phyloP scores from a whole-genome alignment of 2,329 filamentous ascomycete species.

The Beauveria pseudobassiana region DNA sequence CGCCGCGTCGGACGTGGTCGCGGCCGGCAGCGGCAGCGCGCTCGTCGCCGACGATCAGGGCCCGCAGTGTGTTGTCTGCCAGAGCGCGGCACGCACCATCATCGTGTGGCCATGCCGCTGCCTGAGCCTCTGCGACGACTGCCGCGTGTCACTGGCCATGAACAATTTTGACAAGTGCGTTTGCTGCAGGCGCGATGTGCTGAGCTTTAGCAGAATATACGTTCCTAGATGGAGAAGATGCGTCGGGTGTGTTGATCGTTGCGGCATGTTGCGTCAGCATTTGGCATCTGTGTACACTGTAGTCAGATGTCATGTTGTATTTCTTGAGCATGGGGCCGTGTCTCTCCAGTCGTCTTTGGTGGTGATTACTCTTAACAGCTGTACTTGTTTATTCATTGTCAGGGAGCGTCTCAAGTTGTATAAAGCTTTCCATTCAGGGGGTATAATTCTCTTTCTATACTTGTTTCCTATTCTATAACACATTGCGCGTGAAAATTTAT shows the following conservation, averaged over 20 bases:
- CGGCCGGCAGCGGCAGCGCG: slow-evolving; percentile 38
- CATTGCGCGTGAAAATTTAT: neutral
- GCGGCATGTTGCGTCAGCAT: neutral
- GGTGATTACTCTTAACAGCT: neutral
- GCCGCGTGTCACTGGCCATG: slow-evolving; percentile 85
- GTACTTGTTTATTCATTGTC: neutral
- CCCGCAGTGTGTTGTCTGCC: slow-evolving; percentile 89
- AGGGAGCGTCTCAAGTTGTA: neutral
- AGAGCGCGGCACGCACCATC: slow-evolving; percentile 75
- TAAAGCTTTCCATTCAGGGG: neutral
- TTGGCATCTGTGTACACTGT: too few relatives aligned
- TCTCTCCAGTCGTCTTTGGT: too few relatives aligned
- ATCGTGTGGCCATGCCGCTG: slow-evolving; percentile 97
- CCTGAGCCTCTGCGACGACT: slow-evolving; percentile 90
- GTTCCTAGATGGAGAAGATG: slow-evolving; percentile 47
- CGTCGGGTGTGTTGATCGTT: neutral
- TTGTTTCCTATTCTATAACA: neutral
- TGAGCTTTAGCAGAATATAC: slow-evolving; percentile 84
- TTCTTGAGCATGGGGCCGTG: too few relatives aligned
- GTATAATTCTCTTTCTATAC: neutral
- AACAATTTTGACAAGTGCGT: slow-evolving; percentile 97
- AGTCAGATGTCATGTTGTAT: too few relatives aligned
- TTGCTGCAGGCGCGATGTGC: slow-evolving; percentile 81
- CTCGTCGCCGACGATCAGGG: slow-evolving; percentile 1
- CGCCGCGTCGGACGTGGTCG: slow-evolving; percentile 22